Evolutionary conservation across 2,329 filamentous ascomycete genomes (phyloP).

Genomic region (Cercospora berteroae): DNA sequence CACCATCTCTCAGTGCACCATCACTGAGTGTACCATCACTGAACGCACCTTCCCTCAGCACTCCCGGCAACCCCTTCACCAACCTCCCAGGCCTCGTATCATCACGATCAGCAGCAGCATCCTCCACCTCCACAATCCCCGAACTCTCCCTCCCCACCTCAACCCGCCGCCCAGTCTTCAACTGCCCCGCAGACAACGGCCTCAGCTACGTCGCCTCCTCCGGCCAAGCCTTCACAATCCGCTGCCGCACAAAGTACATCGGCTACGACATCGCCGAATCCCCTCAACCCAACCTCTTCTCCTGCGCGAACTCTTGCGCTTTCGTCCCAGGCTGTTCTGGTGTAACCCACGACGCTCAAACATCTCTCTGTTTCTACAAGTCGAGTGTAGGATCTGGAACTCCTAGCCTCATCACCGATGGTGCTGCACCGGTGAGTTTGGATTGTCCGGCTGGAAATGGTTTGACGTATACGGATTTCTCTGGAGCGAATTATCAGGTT

Average conservation of each 20-base stretch:
- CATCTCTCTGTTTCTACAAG: conserved; percentile 28
- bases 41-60: background rate
- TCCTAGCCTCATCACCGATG: background rate
- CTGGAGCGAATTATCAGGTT: conserved; percentile 31
- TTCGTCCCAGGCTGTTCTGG: conserved; percentile 22
- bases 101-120: background rate
- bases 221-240: conserved; percentile 27
- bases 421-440: conserved; percentile 23
- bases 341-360: conserved; percentile 19
- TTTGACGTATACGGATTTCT: conserved; percentile 25
- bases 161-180: conserved; percentile 19
- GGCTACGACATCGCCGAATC: conserved; percentile 18
- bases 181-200: conserved; percentile 30
- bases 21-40: background rate
- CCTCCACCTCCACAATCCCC: background rate
- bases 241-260: conserved; percentile 24
- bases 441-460: conserved; percentile 29
- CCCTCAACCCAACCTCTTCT: conserved; percentile 23
- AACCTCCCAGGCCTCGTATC: background rate
- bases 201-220: conserved; percentile 28
- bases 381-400: background rate
- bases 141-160: conserved; percentile 22
- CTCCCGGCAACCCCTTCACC: conserved; percentile 9
- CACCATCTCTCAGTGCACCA: background rate
- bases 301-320: conserved; percentile 29